Base-by-base conservation (phyloP, 108 stramenopile species). In the Conticribra guillardii region DNA sequence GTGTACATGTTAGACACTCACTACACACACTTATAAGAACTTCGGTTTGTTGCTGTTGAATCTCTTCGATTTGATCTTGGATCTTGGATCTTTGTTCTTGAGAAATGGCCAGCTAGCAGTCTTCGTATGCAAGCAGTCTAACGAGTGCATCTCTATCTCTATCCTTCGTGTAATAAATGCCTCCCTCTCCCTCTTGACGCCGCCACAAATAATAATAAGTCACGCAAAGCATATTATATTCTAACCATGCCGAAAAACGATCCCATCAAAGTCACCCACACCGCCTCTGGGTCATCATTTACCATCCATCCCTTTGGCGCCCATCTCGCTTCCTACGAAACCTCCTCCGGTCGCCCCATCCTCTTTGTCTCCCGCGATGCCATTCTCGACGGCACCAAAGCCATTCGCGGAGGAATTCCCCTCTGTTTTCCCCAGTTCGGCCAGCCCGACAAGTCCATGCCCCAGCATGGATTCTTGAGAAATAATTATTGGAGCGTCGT, bases 351-450 rank as follows among this genome's bases (percentile, higher is more conserved):
- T 9, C 64, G 80, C 31, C 85, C 89, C 45, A 66, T 78, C 53
- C 74, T 94, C 15, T 91, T 94, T 64, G 16, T 94, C 23, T 86
- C 85, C 37, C 72, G 79, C 9, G 87, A 89, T 74, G 90, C 93
- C 49, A 85, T 80, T 22, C 37, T 88, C 65, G 89, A 94, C 61
- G 93, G 93, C 18, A 79, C 70, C 28, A 89, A 89, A 53, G 87
- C 93, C 22, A 87, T 91, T 56, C 80, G 93, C 8, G 93, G 93
- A 27, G 93, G 90, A 0, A 88, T 91, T 19, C 93, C 92, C 4
- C 60, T 94, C 8, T 89, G 89, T 44, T 94, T 91, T 63, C 93
- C 93, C 17, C 84, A 87, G 55, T 94, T 94, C 80, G 93, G 93
- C 21, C 89, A 86, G 51, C 84, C 87, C 0, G 85, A 87, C 59